Evolutionary conservation across 192 early-diverging fungal genomes (phyloP), one percentile per base, ranked within the genome.

Genomic region (Linnemannia hyalina): DNA sequence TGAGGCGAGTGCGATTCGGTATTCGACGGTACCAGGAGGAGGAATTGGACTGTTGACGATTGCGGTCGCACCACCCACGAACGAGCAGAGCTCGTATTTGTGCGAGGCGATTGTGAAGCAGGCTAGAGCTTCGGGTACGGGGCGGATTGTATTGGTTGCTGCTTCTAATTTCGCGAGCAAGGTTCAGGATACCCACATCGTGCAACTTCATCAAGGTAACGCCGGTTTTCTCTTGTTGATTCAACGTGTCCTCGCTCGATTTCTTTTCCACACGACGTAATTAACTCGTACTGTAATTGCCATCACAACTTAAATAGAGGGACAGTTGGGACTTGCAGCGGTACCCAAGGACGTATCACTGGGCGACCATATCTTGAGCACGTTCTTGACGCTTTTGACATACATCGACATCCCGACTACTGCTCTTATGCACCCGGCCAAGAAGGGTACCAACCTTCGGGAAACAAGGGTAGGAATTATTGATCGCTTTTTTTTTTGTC

Each of bases 91-190:
- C 8, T 73, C 77, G 0, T 23, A 80, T 54, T 68, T 85, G 16
- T 85, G 83, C 54, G 73, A 85, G 32, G 78, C 83, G 11, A 80
- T 85, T 68, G 78, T 85, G 68, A 71, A 40, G 41, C 83, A 85
- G n/a, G 83, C 83, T 6, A 57, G 36, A 15, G 69, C 55, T 22
- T 85, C 83, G 6, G 69, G 46, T 11, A 85, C 83, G 7, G 22
- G 35, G 5, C 63, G 44, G 26, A 85, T 85, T 23, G 71, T 85
- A n/a, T 35, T 85, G 42, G 73, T 85, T 40, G 78, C 77, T 0
- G 77, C 78, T 5, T 80, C 83, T 9, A 85, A 85, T 29, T 70
- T 85, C 71, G 70, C 63, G 0, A 40, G 41, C 35, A 74, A 85
- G 49, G 46, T 57, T 0, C 52, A 72, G 35, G 38, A 60, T 65